Evolutionary conservation across 768 basidiomycete species (phyloP).

Genomic region (Lyophyllum decastes): DNA sequence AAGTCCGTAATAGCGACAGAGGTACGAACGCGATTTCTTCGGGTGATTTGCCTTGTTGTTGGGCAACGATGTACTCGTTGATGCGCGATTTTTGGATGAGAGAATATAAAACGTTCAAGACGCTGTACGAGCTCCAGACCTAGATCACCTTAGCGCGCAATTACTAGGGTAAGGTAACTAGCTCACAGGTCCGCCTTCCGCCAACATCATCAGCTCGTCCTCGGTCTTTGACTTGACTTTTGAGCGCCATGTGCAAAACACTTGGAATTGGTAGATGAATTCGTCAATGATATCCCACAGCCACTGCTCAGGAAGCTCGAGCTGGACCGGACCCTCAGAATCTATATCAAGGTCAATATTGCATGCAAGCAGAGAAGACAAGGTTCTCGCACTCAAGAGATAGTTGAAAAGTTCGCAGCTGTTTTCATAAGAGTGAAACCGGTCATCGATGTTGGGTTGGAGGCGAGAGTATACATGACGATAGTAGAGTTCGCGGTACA

Average conservation of each 20-base stretch:
- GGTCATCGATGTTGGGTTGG: slow-evolving; percentile 94
- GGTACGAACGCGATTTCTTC: slow-evolving; percentile 81
- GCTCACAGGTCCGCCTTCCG: slow-evolving; percentile 68
- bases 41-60: slow-evolving; percentile 73
- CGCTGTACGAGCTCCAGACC: slow-evolving; percentile 98
- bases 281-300: slow-evolving; percentile 98
- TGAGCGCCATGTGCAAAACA: slow-evolving; percentile 90
- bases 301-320: slow-evolving; percentile 97
- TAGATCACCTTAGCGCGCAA: slow-evolving; percentile 26
- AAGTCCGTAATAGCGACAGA: neutral
- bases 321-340: slow-evolving; percentile 90
- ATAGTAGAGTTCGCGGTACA: slow-evolving; percentile 95
- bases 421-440: slow-evolving; percentile 97
- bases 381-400: slow-evolving; percentile 73
- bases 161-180: neutral
- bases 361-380: neutral
- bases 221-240: slow-evolving; percentile 85
- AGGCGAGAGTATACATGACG: slow-evolving; percentile 95
- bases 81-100: slow-evolving; percentile 96
- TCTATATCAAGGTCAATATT: slow-evolving; percentile 47
- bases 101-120: slow-evolving; percentile 97
- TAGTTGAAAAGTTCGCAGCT: slow-evolving; percentile 99
- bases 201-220: slow-evolving; percentile 84
- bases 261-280: slow-evolving; percentile 98
- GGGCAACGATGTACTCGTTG: slow-evolving; percentile 88